phyloP scores from a whole-genome alignment of 2,329 filamentous ascomycete genomes.

The Myriosclerotinia duriaeana region DNA sequence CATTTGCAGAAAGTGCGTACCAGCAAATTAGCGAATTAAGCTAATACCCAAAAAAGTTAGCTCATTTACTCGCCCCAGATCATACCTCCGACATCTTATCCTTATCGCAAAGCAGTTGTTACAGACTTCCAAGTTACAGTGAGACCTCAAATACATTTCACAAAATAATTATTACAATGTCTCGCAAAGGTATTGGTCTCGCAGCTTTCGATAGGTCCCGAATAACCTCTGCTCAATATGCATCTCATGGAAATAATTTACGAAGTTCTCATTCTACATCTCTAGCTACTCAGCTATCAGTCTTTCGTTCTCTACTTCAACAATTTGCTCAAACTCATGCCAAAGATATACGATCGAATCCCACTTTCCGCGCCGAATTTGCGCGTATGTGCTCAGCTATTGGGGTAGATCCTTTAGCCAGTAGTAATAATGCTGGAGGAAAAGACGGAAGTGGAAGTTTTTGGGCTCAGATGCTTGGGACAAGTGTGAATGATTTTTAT shows the following conservation, averaged over 20 bases:
- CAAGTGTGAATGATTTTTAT: slow-evolving; percentile 96
- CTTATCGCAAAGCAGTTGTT: slow-evolving; percentile 16
- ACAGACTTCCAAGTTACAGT: not conserved
- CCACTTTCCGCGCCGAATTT: slow-evolving; percentile 92
- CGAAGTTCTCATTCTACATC: slow-evolving; percentile 80
- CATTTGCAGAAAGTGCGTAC: slow-evolving; percentile 25
- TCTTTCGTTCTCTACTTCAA: slow-evolving; percentile 93
- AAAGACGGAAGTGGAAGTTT: slow-evolving; percentile 62
- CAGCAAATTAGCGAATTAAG: slow-evolving; percentile 23
- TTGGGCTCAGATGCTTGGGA: slow-evolving; percentile 89
- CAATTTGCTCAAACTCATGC: slow-evolving; percentile 94
- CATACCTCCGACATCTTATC: slow-evolving; percentile 10
- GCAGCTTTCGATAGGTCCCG: slow-evolving; percentile 85
- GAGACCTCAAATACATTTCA: slow-evolving; percentile 10
- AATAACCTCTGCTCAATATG: slow-evolving; percentile 84
- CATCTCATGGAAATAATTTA: slow-evolving; percentile 83
- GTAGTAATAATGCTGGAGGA: slow-evolving; percentile 53
- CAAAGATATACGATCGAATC: slow-evolving; percentile 93
- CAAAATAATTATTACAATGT: slow-evolving; percentile 48
- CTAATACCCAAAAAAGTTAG: slow-evolving; percentile 14
- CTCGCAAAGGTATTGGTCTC: slow-evolving; percentile 82
- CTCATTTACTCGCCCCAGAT: not conserved
- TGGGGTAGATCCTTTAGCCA: slow-evolving; percentile 90
- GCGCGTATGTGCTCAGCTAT: slow-evolving; percentile 98
- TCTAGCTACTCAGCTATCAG: slow-evolving; percentile 87